Evolutionary conservation across 2,329 filamentous ascomycete genomes (phyloP).

Genomic region (Zalaria sp.): DNA sequence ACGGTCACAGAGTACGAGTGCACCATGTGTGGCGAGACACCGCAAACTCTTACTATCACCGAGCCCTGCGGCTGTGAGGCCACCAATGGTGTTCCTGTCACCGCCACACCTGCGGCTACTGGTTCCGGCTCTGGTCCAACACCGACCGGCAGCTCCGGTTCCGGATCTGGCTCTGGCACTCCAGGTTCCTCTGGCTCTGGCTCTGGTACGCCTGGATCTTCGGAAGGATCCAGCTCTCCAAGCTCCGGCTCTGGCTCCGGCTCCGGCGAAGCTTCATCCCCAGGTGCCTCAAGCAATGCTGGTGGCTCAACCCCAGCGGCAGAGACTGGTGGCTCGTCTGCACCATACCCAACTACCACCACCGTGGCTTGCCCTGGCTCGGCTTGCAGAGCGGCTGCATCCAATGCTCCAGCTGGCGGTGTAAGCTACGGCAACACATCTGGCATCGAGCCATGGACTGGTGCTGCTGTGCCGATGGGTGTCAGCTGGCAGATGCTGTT

Average conservation of each 20-base stretch:
- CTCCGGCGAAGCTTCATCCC: background rate
- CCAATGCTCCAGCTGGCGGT: constrained; percentile 4
- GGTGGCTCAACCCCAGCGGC: background rate
- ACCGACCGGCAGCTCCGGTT: background rate
- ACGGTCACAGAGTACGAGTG: constrained; percentile 19
- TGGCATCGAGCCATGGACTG: constrained; percentile 5
- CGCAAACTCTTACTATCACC: constrained; percentile 19
- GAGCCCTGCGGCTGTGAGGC: constrained; percentile 20
- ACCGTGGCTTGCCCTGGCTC: constrained; percentile 12
- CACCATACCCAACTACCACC: constrained; percentile 3
- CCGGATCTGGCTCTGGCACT: background rate
- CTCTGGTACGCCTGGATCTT: background rate
- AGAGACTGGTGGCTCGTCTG: background rate
- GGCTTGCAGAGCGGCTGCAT: constrained; percentile 11
- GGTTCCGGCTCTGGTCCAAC: constrained; percentile 5
- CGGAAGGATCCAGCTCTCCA: background rate
- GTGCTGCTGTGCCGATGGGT: constrained; percentile 4
- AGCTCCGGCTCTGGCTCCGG: background rate
- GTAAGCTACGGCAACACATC: constrained; percentile 1
- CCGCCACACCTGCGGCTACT: constrained; percentile 8
- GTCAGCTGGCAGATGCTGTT: constrained; percentile 1
- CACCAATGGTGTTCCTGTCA: constrained; percentile 10
- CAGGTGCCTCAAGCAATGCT: background rate
- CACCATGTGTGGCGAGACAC: constrained; percentile 15
- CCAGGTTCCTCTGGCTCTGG: constrained; percentile 1